Evolutionary conservation across 179 eudicot genomes (phyloP).

Genomic region (Heliamphora pulchella): DNA sequence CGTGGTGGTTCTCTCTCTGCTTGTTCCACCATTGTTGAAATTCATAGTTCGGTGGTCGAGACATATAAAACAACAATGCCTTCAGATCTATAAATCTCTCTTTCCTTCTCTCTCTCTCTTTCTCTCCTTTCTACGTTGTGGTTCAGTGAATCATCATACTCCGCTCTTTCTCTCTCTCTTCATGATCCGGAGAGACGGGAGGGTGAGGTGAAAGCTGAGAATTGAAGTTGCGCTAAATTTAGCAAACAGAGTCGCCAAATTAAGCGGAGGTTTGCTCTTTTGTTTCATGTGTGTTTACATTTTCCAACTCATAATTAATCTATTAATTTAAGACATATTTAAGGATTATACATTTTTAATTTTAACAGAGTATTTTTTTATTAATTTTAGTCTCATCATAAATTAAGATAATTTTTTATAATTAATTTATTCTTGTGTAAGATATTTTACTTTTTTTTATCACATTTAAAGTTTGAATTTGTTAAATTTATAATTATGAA

Average conservation of each 20-base stretch:
- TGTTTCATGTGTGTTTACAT: background rate
- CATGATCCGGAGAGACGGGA: constrained; percentile 19
- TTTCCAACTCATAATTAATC: background rate
- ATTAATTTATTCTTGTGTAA: too few species aligned
- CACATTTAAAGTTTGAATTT: too few species aligned
- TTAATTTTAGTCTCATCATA: too few species aligned
- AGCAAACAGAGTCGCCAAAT: background rate
- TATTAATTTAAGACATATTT: background rate
- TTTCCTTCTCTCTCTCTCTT: background rate
- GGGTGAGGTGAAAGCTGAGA: background rate
- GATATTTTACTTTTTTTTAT: too few species aligned
- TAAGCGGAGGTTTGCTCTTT: constrained; percentile 3
- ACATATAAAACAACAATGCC: constrained; percentile 29
- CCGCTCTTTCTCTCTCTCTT: constrained; percentile 5
- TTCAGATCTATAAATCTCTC: background rate
- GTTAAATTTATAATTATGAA: too few species aligned
- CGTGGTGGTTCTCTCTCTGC: constrained; percentile 37
- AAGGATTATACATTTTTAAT: background rate
- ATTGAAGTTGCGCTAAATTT: background rate
- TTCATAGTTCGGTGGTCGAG: constrained; percentile 81
- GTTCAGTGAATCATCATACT: background rate
- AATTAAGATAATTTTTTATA: too few species aligned
- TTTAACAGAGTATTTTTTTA: too few species aligned
- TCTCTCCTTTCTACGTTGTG: too few species aligned
- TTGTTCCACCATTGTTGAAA: constrained; percentile 96